phyloP scores from a whole-genome alignment of 345 rosid species.

The Leavenworthia alabamica region DNA sequence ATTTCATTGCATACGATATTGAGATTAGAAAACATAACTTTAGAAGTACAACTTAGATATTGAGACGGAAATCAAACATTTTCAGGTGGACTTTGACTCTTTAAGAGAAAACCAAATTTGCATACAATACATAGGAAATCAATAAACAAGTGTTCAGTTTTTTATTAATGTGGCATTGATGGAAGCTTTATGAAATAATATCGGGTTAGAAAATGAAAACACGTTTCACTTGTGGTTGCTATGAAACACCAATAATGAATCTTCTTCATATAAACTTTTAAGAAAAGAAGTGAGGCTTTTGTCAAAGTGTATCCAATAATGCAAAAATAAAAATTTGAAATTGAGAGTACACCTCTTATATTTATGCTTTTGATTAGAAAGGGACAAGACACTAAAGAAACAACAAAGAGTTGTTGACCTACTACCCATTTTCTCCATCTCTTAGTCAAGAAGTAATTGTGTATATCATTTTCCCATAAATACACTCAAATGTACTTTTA shows the following conservation, averaged over 20 bases:
- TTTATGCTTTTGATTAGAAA: constrained; percentile 24
- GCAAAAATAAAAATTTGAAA: background rate
- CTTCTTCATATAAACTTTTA: constrained; percentile 1
- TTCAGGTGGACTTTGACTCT: no score
- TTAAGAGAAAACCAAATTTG: no score
- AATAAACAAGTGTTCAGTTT: background rate
- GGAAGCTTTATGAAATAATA: background rate
- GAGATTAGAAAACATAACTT: no score
- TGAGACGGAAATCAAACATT: no score
- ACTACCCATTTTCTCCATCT: constrained; percentile 25
- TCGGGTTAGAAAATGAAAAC: background rate
- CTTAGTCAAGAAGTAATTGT: constrained; percentile 30
- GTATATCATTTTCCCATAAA: background rate
- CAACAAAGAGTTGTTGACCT: constrained; percentile 21
- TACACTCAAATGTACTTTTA: background rate
- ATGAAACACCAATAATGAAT: constrained; percentile 16
- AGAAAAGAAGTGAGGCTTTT: constrained; percentile 14
- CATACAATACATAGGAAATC: no score
- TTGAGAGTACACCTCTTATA: constrained; percentile 11
- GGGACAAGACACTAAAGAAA: constrained; percentile 19
- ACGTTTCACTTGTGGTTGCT: constrained; percentile 24
- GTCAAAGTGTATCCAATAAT: constrained; percentile 27
- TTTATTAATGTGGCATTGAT: background rate
- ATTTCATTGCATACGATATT: no score
- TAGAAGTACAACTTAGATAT: no score